Evolutionary conservation across 176 grass and related monocot genomes (phyloP).

Genomic region (Triticum urartu): DNA sequence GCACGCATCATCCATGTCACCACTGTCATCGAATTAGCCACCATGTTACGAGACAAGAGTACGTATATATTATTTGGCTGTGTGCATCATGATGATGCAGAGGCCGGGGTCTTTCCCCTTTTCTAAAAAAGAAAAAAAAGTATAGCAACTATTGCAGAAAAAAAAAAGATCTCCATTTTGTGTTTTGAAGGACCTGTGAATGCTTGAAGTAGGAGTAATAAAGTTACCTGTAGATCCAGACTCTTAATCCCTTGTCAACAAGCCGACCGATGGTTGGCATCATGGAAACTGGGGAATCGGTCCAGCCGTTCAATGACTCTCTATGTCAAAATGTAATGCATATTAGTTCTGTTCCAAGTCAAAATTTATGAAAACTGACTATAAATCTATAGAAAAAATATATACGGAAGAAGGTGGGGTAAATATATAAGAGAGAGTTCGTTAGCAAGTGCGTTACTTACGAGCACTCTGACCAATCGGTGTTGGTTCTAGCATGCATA

Average conservation of each 20-base stretch:
- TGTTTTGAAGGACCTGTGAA: too few species aligned
- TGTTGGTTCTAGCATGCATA: slow-evolving; percentile 38
- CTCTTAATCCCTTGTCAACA: slow-evolving; percentile 24
- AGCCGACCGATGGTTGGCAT: slow-evolving; percentile 21
- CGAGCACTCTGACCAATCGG: slow-evolving; percentile 19
- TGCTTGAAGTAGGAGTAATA: too few species aligned
- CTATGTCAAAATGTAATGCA: background rate
- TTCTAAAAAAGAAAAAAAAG: too few species aligned
- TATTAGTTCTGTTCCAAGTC: background rate
- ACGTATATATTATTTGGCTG: too few species aligned
- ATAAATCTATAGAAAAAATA: too few species aligned
- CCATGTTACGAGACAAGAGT: background rate
- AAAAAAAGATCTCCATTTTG: too few species aligned
- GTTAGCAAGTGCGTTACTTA: background rate
- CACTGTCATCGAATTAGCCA: slow-evolving; percentile 25
- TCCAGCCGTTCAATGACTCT: background rate
- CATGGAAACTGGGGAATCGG: background rate
- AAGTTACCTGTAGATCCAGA: slow-evolving; percentile 51
- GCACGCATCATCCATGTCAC: slow-evolving; percentile 44
- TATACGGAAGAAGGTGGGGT: too few species aligned
- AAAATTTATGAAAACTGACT: background rate
- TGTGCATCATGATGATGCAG: too few species aligned
- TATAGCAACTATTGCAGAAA: background rate
- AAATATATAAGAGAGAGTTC: background rate
- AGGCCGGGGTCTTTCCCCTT: too few species aligned